phyloP scores from a whole-genome alignment of 139 green algal genomes.

The Tetradesmus obliquus region DNA sequence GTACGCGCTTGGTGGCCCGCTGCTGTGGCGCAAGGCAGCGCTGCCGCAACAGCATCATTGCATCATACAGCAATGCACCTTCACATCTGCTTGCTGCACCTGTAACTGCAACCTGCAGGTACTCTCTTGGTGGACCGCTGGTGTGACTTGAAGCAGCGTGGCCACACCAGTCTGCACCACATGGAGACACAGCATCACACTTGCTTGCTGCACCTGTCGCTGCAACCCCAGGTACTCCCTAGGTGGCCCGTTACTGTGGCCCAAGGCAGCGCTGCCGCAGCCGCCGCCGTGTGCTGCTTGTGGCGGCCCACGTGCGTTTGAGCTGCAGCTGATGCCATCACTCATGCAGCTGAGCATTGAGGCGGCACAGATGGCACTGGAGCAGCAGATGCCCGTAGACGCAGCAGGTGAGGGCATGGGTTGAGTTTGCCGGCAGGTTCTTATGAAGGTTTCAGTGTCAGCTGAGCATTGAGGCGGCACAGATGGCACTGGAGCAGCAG shows the following conservation, averaged over 20 bases:
- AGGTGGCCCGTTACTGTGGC: constrained; percentile 59
- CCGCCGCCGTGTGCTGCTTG: constrained; percentile 56
- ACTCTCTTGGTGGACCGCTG: too few relatives aligned
- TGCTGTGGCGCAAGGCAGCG: too few relatives aligned
- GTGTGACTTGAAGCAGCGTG: too few relatives aligned
- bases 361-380: constrained; percentile 50
- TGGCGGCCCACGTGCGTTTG: constrained; percentile 58
- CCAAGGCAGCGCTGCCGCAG: constrained; percentile 6
- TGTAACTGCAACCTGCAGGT: not conserved
- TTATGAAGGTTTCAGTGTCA: too few relatives aligned
- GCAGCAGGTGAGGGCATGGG: not conserved
- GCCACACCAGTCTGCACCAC: too few relatives aligned
- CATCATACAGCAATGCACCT: too few relatives aligned
- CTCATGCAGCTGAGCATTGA: constrained; percentile 71
- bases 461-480: constrained; percentile 66
- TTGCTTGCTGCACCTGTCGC: not conserved
- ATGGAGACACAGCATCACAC: too few relatives aligned
- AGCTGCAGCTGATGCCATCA: constrained; percentile 79
- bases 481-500: constrained; percentile 35
- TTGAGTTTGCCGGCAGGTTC: too few relatives aligned
- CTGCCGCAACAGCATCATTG: too few relatives aligned
- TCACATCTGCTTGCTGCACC: not conserved
- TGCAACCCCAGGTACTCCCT: constrained; percentile 55
- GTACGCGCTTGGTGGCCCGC: too few relatives aligned
- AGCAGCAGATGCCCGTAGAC: not conserved